Base-by-base conservation (phyloP, 75 land plant species). In the Cryptomeria japonica region DNA sequence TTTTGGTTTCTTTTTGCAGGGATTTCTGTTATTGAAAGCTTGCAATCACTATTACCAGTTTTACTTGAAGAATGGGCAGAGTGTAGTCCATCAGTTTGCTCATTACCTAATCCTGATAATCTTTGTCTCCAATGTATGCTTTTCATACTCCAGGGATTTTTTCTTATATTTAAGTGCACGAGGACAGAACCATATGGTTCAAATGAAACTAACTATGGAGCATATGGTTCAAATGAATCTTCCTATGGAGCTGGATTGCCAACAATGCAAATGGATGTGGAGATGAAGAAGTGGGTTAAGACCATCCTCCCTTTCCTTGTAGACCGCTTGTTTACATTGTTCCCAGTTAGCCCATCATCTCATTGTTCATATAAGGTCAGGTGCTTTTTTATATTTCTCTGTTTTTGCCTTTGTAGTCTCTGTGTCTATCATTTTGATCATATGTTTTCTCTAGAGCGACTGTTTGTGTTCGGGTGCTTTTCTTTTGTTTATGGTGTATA, bases 11-110 rank as follows among this genome's bases (percentile, higher is more conserved):
- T 19, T 41, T 80, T 9, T 80, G 44, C 49, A 80, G 84, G 84
- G n/a, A 82, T 82, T 42, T 82, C 51, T 82, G 84, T 82, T 44
- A 16, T 44, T 46, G 51, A 82, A 44, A 42, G 51, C 84, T 82
- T 82, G 84, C 84, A 82, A 82, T 51, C 91, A 25, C 91, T 90
- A 42, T 88, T 87, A 61, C 88, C 90, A 70, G 91, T 89, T 37
- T 86, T 91, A 42, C 49, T 91, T 58, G 89, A 91, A 34, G 90
- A 88, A 41, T 91, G 92, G 92, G 88, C 92, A 84, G 91, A 90
- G 83, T 87, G 88, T 80, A 58, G 92, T 51, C 88, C 92, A 2
- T 79, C 87, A 3, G 92, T 91, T 32, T 91, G 91, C 51, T 84
- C 86, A 41, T 83, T 84, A 34, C 91, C 92, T n/a, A 47, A 75